Evolutionary conservation across 163 green algal species (phyloP).

Genomic region (Prototheca cutis): DNA sequence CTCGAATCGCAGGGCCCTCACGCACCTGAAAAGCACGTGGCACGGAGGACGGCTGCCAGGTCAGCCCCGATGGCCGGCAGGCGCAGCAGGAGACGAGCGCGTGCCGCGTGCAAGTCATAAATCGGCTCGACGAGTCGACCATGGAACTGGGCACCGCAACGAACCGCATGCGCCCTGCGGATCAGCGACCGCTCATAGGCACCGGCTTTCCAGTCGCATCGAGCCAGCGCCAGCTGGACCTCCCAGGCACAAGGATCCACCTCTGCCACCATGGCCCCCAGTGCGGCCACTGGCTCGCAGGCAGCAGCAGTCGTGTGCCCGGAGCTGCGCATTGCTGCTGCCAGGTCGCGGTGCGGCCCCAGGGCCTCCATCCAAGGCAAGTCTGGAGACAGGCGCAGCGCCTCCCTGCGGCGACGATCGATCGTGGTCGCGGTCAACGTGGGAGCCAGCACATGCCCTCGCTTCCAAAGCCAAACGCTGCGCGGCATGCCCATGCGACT

Average conservation of each 20-base stretch:
- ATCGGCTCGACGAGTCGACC: not conserved
- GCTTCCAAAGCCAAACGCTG: no score
- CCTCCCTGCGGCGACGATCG: not conserved
- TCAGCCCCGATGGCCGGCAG: not conserved
- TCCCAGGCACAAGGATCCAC: not conserved
- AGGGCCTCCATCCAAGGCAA: not conserved
- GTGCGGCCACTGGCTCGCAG: not conserved
- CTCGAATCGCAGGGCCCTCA: no score
- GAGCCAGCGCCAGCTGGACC: not conserved
- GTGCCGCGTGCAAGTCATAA: not conserved
- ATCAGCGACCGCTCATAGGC: not conserved
- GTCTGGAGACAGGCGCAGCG: not conserved
- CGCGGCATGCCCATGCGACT: no score
- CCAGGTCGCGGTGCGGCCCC: not conserved
- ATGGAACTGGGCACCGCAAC: not conserved
- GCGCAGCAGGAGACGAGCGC: not conserved
- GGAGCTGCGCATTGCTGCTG: no score
- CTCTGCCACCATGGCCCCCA: not conserved
- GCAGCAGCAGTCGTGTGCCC: not conserved
- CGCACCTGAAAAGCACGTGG: no score
- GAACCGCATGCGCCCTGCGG: not conserved
- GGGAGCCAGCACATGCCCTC: no score
- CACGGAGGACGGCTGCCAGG: not conserved
- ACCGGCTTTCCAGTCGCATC: not conserved
- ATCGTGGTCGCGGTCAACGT: not conserved